phyloP scores from a whole-genome alignment of 208 protist species.

The Trypanosoma theileri region DNA sequence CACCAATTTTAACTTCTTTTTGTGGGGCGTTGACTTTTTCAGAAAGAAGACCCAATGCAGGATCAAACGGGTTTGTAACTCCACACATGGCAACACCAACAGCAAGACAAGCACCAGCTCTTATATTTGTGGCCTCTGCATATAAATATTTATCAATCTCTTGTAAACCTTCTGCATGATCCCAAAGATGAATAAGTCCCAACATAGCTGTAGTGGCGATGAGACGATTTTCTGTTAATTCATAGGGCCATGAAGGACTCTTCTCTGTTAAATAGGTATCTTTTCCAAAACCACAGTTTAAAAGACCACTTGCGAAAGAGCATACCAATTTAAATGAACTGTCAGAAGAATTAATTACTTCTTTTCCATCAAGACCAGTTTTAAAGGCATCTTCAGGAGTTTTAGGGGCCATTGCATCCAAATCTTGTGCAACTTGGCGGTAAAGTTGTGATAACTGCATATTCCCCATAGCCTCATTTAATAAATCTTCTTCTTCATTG shows the following conservation, averaged over 20 bases:
- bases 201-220: slow-evolving; percentile 96
- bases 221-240: slow-evolving; percentile 97
- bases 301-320: slow-evolving; percentile 96
- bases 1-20: slow-evolving; percentile 81
- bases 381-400: slow-evolving; percentile 98
- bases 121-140: slow-evolving; percentile 94
- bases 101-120: slow-evolving; percentile 96
- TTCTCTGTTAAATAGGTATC: slow-evolving; percentile 96
- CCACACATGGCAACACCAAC: slow-evolving; percentile 89
- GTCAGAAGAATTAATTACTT: slow-evolving; percentile 41
- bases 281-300: slow-evolving; percentile 95
- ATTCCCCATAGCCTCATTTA: slow-evolving; percentile 94
- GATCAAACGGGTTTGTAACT: slow-evolving; percentile 91
- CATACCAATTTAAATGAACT: slow-evolving; percentile 95
- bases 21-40: slow-evolving; percentile 72
- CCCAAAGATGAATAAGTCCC: slow-evolving; percentile 98
- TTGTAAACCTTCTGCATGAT: slow-evolving; percentile 95
- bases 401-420: slow-evolving; percentile 97
- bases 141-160: slow-evolving; percentile 97
- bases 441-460: slow-evolving; percentile 94
- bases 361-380: slow-evolving; percentile 65
- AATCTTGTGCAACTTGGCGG: slow-evolving; percentile 89
- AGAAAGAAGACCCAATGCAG: slow-evolving; percentile 92
- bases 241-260: slow-evolving; percentile 91
- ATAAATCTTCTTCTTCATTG: slow-evolving; percentile 89